Evolutionary conservation across 441 rosid genomes (phyloP).

Genomic region (Theobroma grandiflorum): DNA sequence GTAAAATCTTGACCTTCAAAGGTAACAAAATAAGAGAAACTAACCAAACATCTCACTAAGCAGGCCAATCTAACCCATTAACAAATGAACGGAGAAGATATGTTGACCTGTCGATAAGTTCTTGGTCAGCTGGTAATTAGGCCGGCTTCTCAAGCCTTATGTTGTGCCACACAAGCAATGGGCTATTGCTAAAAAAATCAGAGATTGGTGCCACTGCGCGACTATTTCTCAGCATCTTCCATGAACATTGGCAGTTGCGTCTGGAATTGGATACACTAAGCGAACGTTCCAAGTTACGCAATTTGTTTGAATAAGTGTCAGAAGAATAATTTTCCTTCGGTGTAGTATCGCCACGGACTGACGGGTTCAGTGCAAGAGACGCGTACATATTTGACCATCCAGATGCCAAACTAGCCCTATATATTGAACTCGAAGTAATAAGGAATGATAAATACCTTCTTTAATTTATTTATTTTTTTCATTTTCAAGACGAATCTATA

Average conservation of each 20-base stretch:
- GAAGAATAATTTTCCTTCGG: background rate
- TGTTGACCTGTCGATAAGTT: background rate
- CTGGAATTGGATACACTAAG: background rate
- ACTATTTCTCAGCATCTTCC: background rate
- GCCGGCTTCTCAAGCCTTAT: background rate
- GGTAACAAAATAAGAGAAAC: too few species aligned
- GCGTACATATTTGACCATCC: background rate
- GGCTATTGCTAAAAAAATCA: background rate
- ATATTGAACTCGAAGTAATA: constrained; percentile 2
- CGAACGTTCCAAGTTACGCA: background rate
- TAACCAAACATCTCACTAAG: too few species aligned
- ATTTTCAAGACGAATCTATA: background rate
- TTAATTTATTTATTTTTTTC: background rate
- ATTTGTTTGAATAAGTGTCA: background rate
- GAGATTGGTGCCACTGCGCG: background rate
- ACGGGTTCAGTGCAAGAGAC: background rate
- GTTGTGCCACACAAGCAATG: background rate
- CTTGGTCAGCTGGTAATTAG: background rate
- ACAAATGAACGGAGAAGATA: background rate
- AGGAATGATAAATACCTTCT: background rate
- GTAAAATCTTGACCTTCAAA: too few species aligned
- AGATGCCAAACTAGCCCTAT: background rate
- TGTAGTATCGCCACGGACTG: background rate
- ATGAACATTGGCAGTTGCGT: background rate
- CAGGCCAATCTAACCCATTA: background rate